Conservation (phyloP, 2,329 filamentous ascomycete species). For the Penicillium hordei region DNA sequence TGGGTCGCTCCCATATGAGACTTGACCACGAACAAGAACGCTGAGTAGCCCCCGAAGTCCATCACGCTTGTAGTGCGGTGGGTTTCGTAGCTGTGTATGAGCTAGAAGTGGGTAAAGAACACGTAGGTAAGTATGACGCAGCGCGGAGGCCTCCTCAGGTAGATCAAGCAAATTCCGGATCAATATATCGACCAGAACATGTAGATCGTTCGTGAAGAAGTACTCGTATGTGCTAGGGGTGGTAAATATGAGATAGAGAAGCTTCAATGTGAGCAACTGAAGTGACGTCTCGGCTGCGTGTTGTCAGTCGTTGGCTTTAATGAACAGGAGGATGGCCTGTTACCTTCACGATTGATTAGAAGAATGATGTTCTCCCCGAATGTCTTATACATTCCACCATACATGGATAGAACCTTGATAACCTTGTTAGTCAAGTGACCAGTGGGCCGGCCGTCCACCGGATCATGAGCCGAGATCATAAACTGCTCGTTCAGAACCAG, state of each 20-base stretch:
- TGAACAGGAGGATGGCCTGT: constrained; percentile 1
- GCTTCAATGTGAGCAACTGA: constrained; percentile 93
- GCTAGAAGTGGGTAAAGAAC: constrained; percentile 87
- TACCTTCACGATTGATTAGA: constrained; percentile 84
- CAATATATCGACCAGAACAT: constrained; percentile 91
- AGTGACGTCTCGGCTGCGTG: constrained; percentile 74
- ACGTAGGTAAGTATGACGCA: constrained; percentile 91
- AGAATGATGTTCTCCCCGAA: constrained; percentile 98
- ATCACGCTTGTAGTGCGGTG: constrained; percentile 87
- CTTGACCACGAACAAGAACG: constrained; percentile 70
- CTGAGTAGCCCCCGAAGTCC: constrained; percentile 76
- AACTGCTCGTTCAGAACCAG: constrained; percentile 97
- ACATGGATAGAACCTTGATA: constrained; percentile 80
- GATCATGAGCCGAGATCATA: constrained; percentile 72
- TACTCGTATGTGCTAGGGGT: constrained; percentile 91
- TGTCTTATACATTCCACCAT: constrained; percentile 80
- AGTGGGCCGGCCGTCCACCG: constrained; percentile 39
- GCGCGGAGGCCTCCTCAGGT: constrained; percentile 69
- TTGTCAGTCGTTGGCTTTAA: constrained; percentile 13
- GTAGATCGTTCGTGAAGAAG: constrained; percentile 96
- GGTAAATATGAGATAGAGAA: constrained; percentile 92
- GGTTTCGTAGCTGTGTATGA: constrained; percentile 83
- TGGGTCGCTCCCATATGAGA: constrained; percentile 55
- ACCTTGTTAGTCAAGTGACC: constrained; percentile 81
- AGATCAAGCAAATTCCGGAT: constrained; percentile 95